phyloP scores from a whole-genome alignment of 306 rosid genomes.

The Cucumis hystrix region DNA sequence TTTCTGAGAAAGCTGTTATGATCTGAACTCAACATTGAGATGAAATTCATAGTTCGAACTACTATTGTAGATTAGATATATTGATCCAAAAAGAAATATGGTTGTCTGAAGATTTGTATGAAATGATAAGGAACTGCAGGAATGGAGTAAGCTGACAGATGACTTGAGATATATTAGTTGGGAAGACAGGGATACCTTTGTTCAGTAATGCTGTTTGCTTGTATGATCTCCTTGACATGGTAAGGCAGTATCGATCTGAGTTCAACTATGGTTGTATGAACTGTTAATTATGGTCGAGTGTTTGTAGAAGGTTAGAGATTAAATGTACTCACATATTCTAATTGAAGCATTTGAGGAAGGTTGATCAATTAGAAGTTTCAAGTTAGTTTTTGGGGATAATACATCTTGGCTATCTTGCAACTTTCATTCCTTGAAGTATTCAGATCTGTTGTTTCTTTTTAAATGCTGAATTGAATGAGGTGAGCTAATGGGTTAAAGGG shows the following conservation, averaged over 20 bases:
- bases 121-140: not conserved
- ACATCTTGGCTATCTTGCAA: not conserved
- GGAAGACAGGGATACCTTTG: not conserved
- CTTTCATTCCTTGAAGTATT: not conserved
- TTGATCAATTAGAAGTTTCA: not conserved
- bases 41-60: not conserved
- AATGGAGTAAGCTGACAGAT: not conserved
- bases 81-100: not conserved
- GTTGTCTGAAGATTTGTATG: not conserved
- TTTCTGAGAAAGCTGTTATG: not conserved
- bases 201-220: not conserved
- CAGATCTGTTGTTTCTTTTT: not conserved
- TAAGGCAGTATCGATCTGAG: not conserved
- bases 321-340: not conserved
- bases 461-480: not conserved
- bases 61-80: not conserved
- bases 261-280: not conserved
- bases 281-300: not conserved
- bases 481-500: not conserved
- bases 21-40: not conserved
- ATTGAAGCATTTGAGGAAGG: not conserved
- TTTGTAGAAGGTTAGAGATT: not conserved
- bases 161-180: not conserved
- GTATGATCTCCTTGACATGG: not conserved
- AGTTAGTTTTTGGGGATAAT: not conserved